Base-by-base conservation (phyloP, 495 filamentous ascomycete species). In the Xylaria telfairii region DNA sequence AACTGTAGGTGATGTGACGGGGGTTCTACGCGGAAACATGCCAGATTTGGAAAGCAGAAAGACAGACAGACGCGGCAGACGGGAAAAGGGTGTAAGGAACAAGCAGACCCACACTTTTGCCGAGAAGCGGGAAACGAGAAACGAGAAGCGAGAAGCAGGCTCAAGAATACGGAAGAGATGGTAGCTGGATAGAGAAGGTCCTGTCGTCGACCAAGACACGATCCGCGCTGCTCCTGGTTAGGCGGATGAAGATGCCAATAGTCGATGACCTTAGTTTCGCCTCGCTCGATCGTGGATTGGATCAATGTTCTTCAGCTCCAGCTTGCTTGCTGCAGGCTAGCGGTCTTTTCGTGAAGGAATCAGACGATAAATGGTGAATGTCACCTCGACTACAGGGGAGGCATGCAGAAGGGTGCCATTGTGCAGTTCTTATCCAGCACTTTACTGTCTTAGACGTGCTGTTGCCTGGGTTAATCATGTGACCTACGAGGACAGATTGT, bases 391-490 rank as follows among this genome's bases (percentile, higher is more conserved):
- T 34, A 32, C 30, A 37, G 32, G 28, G 53, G 7, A 57, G 30
- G 51, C 28, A 54, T 65, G 17, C 62, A 49, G 47, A 26, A 37
- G 26, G 21, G 24, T 26, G 41, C 19, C 42, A 65, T 65, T 13
- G 12, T 51, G 26, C 28, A 53, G 46, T 37, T 19, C 19, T 26
- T 42, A 42, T 53, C 34, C 19, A 49, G 44, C 39, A 4, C 2
- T 1, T 10, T 1, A n/a, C 61, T 46, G 17, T 47, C 17, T 17
- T 9, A 19, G 10, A 26, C 7, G 26, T 5, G 28, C 39, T 32
- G 41, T 42, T 64, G 74, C 74, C 68, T 70, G 71, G 67, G 6
- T 9, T 15, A 28, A 64, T 78, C 76, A 78, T 78, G 76, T 78
- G 76, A 78, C 37, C 17, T 12, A 51, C 24, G 15, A 4, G 34